Percentiles rank a stretch among this genome's conserved stretches.
Evolutionary conservation across 495 filamentous ascomycete genomes (phyloP).

Genomic region (Trichoderma erinaceum): DNA sequence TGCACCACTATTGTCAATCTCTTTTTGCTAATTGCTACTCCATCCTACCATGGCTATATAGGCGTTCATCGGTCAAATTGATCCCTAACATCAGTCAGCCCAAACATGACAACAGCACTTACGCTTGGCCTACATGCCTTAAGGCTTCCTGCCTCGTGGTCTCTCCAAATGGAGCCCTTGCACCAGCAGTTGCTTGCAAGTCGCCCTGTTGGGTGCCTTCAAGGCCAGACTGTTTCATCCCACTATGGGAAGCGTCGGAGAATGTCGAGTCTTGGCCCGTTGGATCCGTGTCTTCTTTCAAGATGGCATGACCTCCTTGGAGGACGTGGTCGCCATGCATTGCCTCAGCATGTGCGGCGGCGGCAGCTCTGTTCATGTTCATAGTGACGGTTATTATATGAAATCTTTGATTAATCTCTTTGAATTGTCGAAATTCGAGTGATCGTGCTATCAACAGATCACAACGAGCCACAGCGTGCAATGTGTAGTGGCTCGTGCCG

Average conservation of each 20-base stretch:
- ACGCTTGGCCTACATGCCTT: not conserved
- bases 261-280: not conserved
- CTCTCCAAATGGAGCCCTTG: not conserved
- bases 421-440: not conserved
- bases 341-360: not conserved
- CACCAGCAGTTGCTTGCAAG: not conserved
- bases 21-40: not conserved
- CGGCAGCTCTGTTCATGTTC: not conserved
- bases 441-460: not conserved
- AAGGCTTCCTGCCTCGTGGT: not conserved
- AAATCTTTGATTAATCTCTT: not conserved
- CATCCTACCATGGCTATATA: not conserved
- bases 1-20: not conserved
- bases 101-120: not conserved
- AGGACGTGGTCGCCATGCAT: not conserved
- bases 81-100: not conserved
- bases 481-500: not conserved
- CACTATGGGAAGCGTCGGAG: not conserved
- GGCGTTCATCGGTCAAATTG: not conserved
- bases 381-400: not conserved
- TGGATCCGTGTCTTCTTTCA: not conserved
- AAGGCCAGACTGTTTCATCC: not conserved
- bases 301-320: not conserved
- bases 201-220: not conserved
- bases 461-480: too few relatives aligned